phyloP scores from a whole-genome alignment of 371 early-diverging fungal genomes.

The Mucor plumbeus region DNA sequence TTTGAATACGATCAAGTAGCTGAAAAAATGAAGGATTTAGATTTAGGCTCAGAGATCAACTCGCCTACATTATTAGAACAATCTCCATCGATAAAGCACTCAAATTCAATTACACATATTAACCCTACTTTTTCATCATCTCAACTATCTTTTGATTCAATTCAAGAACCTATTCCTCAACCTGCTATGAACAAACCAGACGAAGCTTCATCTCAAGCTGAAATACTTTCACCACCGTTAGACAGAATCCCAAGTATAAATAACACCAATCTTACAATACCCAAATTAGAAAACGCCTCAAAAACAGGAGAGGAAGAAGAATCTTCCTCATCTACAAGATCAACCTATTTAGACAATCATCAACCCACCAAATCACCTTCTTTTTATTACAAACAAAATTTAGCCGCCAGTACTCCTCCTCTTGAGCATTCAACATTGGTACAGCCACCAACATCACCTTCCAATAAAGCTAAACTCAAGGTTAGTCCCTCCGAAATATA shows the following conservation, averaged over 20 bases:
- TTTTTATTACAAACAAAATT: not conserved
- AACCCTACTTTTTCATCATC: not conserved
- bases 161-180: not conserved
- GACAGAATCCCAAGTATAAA: not conserved
- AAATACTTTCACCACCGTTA: not conserved
- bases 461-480: not conserved
- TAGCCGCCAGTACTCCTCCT: conserved; percentile 1
- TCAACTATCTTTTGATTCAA: not conserved
- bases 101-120: not conserved
- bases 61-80: conserved; percentile 3
- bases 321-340: not conserved
- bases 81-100: not conserved
- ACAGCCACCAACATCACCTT: not conserved
- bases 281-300: conserved; percentile 1
- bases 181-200: not conserved
- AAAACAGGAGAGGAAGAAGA: not conserved
- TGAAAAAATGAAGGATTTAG: conserved; percentile 25
- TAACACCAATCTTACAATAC: not conserved
- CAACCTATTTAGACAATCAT: not conserved
- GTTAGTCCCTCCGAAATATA: conserved; percentile 1
- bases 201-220: not conserved
- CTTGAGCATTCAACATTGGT: not conserved
- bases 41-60: not conserved
- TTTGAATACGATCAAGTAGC: conserved; percentile 18
- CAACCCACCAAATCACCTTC: conserved; percentile 1